A percentile compares a stretch with the other conserved stretches of the same genome.
These are phyloP conservation scores for Fraxinus albicans DNA, from an alignment of 305 asterid genomes.

Conservation along the genomic window DNA sequence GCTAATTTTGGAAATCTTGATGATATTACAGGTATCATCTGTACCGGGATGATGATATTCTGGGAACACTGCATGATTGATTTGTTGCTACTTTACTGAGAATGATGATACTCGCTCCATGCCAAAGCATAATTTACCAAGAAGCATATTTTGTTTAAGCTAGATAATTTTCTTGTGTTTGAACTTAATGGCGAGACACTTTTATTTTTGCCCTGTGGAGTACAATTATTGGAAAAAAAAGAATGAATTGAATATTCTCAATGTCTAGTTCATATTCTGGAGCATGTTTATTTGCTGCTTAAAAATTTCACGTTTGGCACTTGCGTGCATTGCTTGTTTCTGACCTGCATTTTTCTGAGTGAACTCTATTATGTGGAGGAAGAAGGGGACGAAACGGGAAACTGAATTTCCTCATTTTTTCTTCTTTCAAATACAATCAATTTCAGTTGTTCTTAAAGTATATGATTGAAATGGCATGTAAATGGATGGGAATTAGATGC, in stretches of 20 bases:
- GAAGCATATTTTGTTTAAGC: conserved; percentile 3
- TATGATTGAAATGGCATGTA: not conserved
- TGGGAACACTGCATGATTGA: conserved; percentile 54
- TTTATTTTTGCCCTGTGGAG: not conserved
- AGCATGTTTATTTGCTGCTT: not conserved
- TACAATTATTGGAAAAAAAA: conserved; percentile 7
- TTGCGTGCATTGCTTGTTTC: not conserved
- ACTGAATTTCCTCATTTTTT: not conserved
- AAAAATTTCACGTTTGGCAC: not conserved
- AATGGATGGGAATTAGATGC: not conserved
- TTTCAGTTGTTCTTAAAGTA: not conserved
- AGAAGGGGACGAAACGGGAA: not conserved
- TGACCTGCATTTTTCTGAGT: not conserved
- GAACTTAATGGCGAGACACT: not conserved
- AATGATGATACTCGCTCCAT: conserved; percentile 10
- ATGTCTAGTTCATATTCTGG: not conserved
- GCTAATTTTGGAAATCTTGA: conserved; percentile 5
- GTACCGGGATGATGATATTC: conserved; percentile 63
- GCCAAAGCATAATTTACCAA: conserved; percentile 3
- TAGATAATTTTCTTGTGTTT: not conserved
- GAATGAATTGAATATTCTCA: not conserved
- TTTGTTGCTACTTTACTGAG: not conserved
- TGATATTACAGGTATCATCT: conserved; percentile 52
- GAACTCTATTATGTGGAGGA: not conserved
- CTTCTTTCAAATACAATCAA: not conserved